Evolutionary conservation across 1,139 yeast genomes (phyloP), one percentile per base, ranked within the genome.

Genomic region (Sugiyamaella pinicola): DNA sequence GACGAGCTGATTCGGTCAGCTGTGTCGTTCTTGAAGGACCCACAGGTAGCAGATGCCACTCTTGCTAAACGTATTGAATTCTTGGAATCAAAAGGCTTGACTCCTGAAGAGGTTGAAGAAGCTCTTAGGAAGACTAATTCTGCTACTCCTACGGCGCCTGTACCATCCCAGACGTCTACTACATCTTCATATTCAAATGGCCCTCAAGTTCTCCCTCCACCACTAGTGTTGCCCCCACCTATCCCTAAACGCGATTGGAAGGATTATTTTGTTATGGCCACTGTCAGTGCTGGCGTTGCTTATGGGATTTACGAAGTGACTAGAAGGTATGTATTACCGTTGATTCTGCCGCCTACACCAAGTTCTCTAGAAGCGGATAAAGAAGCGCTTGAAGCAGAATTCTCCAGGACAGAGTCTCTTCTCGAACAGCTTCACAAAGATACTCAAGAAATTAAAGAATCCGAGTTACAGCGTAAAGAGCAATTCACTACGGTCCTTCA

Each of bases 211-310:
- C 70, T 63, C 2, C 52, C 61, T 29, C 54, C 59, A 9, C 47
- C 52, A 15, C 54, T 61, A n/a, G n/a, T n/a, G n/a, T 69, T 73
- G 45, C 85, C 88, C 1, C 97, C 97, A 0, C 85, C 87, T 0
- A 69, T 87, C 1, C 96, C 97, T 0, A 85, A 82, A 54, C 80
- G 96, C 55, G 91, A 89, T 65, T 93, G 99, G 99, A 88, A 90
- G 66, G 99, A 93, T 70, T 88, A 90, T 67, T 89, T 93, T 64
- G 85, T 93, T 53, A 90, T 93, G 98, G 96, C 97, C n/a, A 89
- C 98, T 0, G 95, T 96, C 22, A 85, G 96, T 2, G 96, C 84
- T 2, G 98, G 99, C 1, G 83, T 93, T 4, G 78, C 87, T 1
- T 93, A 89, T 68, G 98, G 96, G 1, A 70, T 89, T 13, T 90